Evolutionary conservation across 371 early-diverging fungal genomes (phyloP).

Genomic region (Rhizopus arrhizus): DNA sequence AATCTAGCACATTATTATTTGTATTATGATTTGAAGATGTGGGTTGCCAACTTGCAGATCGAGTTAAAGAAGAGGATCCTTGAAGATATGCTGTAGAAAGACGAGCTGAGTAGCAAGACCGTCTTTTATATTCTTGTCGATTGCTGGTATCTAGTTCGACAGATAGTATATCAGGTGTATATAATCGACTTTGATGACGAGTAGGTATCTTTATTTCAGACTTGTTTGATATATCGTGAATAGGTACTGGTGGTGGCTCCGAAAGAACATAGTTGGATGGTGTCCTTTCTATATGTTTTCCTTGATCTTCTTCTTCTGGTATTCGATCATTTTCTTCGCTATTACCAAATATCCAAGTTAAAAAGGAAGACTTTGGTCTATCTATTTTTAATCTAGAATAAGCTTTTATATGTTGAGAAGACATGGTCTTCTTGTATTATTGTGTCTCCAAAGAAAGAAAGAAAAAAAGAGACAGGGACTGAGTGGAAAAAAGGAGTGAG

Average conservation of each 20-base stretch:
- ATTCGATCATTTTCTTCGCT: not conserved
- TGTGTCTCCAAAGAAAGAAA: too few species aligned
- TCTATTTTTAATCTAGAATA: not conserved
- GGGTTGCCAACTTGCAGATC: constrained; percentile 30
- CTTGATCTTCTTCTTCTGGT: not conserved
- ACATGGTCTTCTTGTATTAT: not conserved
- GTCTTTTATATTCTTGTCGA: constrained; percentile 8
- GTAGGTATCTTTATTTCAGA: constrained; percentile 18
- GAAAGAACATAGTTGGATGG: not conserved
- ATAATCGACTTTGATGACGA: constrained; percentile 26
- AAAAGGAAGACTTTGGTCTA: constrained; percentile 6
- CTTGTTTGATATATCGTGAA: not conserved
- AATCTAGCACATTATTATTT: not conserved
- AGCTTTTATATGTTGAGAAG: constrained; percentile 2
- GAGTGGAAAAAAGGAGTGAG: too few species aligned
- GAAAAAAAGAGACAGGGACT: too few species aligned
- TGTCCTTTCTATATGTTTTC: not conserved
- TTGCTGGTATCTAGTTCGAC: not conserved
- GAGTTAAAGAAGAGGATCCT: constrained; percentile 9
- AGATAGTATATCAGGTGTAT: constrained; percentile 2
- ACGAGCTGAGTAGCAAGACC: constrained; percentile 6
- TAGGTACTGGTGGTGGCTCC: not conserved
- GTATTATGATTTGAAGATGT: constrained; percentile 2
- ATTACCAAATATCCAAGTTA: constrained; percentile 13
- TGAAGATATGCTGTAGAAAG: not conserved